Evolutionary conservation across 352 stramenopile genomes (phyloP), one percentile per base, ranked within the genome.

Genomic region (Lagenidium giganteum): DNA sequence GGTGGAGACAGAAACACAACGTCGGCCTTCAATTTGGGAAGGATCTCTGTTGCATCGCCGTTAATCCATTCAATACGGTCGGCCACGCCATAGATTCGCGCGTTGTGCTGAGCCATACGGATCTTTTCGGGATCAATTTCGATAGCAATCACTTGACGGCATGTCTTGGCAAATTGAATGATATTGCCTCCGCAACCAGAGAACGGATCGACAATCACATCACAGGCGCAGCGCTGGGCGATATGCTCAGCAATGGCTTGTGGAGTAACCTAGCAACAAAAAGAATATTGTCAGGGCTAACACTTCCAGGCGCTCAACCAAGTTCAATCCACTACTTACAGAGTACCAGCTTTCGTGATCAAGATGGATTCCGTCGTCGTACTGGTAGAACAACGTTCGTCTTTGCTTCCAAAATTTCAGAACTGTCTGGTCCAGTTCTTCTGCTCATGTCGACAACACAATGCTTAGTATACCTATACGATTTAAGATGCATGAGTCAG

Each of bases 341-440:
- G 80, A 96, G 65, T 94, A 98, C 88, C 89, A 96, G 29, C 86
- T 93, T 64, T 97, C 90, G 16, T 87, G 66, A 52, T 98, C 92
- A n/a, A 96, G 65, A 17, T 80, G 67, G 17, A 97, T 93, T 9
- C 90, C 90, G 34, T 95, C 64, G 42, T 97, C 87, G 51, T 92
- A 98, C 44, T 79, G 70, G 37, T 87, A 87, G 47, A 97, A 98
- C 21, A 96, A 70, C 29, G 62, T 49, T 30, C 87, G 83, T 5
- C 92, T 79, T 53, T 97, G 89, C 37, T 77, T 54, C 70, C 87
- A 97, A 69, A 97, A 98, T 54, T 97, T 97, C 18, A 71, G 54
- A 4, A 91, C 54, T 17, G 46, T 23, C 13, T 41, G 52, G 13
- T 61, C 45, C 3, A 51, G 28, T 8, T 67, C 61, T 43, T 63